Base-by-base conservation (phyloP, 495 filamentous ascomycete species). In the Acidomyces sp. region DNA sequence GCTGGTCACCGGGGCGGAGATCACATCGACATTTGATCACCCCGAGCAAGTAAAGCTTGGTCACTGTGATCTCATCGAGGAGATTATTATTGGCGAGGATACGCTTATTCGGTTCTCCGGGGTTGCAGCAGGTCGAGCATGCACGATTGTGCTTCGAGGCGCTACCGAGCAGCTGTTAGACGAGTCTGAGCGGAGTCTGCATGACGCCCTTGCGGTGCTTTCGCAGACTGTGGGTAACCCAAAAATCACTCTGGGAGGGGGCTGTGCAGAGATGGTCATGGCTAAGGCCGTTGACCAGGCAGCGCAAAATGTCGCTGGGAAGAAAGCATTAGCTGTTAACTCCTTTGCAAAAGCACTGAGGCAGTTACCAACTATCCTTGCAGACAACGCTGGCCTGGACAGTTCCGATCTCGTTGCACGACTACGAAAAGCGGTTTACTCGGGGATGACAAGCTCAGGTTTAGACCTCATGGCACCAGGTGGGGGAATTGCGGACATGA, bases 181-280 rank as follows among this genome's bases (percentile, higher is more conserved):
- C 58, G 90, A 97, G 64, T 85, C 90, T 6, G 90, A 97, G 67
- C 79, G 90, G 38, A 93, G 84, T 24, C 70, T 97, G 28, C 90
- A 97, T 60, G 90, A 97, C 62, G 90, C 90, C 18, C 74, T 97
- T 21, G 92, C 90, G 9, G 92, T 97, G 4, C 78, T 97, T 17
- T 96, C 90, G 3, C 90, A 97, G 62, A 97, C 90, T 10, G 84
- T 96, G 49, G 82, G 79, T 59, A 88, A 96, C 62, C 87, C 90
- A 13, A 78, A 84, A 43, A 90, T 85, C 21, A 95, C 92, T 0
- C 77, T 97, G 4, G 90, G 90, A 20, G 90, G 90, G 55, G 90
- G 90, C 13, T 95, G 86, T 54, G 87, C 87, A 0, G 90, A 97
- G 73, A 95, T 94, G 88, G 65, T 93, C 42, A 97, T 97, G 90